phyloP scores from a whole-genome alignment of 1,284 basidiomycete genomes.

The Malassezia slooffiae region DNA sequence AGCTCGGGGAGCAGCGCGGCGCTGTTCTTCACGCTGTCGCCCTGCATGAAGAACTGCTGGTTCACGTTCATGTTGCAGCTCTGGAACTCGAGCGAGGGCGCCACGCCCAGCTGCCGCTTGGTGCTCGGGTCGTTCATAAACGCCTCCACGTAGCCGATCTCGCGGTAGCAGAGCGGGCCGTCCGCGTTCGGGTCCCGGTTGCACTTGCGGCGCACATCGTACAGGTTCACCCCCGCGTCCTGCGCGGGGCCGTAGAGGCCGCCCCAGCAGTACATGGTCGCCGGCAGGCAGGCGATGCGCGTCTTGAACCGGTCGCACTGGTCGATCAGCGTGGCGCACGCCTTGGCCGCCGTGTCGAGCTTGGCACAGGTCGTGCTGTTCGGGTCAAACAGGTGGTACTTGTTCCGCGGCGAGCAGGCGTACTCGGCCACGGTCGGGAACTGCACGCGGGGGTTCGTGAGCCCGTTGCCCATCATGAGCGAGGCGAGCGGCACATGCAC shows the following conservation, averaged over 20 bases:
- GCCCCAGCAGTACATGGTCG: conserved; percentile 49
- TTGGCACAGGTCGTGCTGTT: conserved; percentile 59
- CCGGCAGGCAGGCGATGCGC: conserved; percentile 53
- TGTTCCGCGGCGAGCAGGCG: conserved; percentile 52
- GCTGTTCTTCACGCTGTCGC: conserved; percentile 68
- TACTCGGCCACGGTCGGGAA: conserved; percentile 60
- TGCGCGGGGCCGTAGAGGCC: conserved; percentile 52
- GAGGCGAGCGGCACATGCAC: conserved; percentile 36
- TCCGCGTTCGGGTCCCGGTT: conserved; percentile 55
- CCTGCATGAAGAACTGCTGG: conserved; percentile 59
- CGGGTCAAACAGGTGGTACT: conserved; percentile 60
- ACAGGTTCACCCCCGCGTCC: conserved; percentile 52
- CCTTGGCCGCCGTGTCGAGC: conserved; percentile 58
- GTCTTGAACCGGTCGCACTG: conserved; percentile 41
- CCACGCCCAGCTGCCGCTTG: conserved; percentile 66
- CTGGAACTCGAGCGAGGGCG: conserved; percentile 55
- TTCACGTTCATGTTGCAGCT: conserved; percentile 53
- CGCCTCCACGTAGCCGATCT: conserved; percentile 55
- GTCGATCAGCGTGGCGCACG: conserved; percentile 57
- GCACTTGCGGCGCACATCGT: conserved; percentile 72
- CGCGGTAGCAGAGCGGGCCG: conserved; percentile 50
- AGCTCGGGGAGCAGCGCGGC: conserved; percentile 63
- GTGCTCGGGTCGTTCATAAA: conserved; percentile 50
- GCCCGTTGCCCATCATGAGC: conserved; percentile 44
- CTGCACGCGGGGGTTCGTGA: conserved; percentile 42